Evolutionary conservation across 2,329 filamentous ascomycete genomes (phyloP).

Genomic region (Beauveria bassiana): DNA sequence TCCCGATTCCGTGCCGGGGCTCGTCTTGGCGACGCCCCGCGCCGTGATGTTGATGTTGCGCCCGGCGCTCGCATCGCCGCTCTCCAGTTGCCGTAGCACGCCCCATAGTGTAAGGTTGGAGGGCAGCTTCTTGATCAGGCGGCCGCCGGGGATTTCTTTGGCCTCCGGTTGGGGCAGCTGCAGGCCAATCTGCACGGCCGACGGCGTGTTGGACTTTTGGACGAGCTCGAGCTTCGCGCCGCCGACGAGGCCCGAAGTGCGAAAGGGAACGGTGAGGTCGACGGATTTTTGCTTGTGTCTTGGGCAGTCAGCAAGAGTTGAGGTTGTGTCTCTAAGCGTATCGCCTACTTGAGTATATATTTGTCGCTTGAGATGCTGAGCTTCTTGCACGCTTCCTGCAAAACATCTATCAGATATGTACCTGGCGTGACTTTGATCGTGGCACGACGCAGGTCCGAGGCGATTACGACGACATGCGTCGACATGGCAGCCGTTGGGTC

Average conservation of each 20-base stretch:
- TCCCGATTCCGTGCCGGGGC: constrained; percentile 41
- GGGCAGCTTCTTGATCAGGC: constrained; percentile 77
- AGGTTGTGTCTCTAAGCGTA: not conserved
- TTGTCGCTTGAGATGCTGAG: constrained; percentile 64
- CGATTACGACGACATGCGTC: constrained; percentile 81
- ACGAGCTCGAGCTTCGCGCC: constrained; percentile 93
- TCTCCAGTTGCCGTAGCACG: constrained; percentile 83
- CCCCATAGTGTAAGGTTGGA: constrained; percentile 87
- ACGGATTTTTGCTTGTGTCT: constrained; percentile 79
- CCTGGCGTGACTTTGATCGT: constrained; percentile 76
- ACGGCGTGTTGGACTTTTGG: constrained; percentile 74
- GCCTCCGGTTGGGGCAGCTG: constrained; percentile 71
- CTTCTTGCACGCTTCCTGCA: constrained; percentile 81
- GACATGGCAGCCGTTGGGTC: constrained; percentile 49
- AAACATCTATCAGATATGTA: constrained; percentile 75
- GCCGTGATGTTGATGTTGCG: constrained; percentile 74
- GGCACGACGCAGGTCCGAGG: constrained; percentile 67
- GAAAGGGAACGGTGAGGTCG: constrained; percentile 77
- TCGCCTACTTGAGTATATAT: constrained; percentile 68
- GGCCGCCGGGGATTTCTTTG: constrained; percentile 51
- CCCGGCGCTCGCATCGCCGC: constrained; percentile 54
- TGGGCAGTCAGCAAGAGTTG: constrained; percentile 25
- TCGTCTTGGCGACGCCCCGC: constrained; percentile 61
- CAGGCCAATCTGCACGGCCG: constrained; percentile 80
- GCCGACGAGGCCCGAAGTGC: constrained; percentile 70